These are phyloP conservation scores for Fonsecaea nubica DNA, from an alignment of 2,329 filamentous ascomycete genomes.

Conservation along the genomic window DNA sequence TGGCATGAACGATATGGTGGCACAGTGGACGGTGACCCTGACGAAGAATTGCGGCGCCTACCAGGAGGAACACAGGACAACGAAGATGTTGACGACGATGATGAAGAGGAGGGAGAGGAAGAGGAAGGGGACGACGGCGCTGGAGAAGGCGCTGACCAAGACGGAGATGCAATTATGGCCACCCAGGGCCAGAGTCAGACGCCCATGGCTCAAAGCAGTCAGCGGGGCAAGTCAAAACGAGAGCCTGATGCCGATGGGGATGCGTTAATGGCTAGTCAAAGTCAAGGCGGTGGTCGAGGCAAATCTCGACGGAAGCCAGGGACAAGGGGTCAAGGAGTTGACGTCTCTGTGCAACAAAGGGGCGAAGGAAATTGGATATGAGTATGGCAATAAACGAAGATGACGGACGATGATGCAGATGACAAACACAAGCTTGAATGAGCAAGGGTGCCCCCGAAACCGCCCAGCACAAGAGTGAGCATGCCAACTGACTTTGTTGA, in stretches of 20 bases:
- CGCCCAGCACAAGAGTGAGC: background rate
- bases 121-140: conserved; percentile 50
- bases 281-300: conserved; percentile 20
- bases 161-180: conserved; percentile 39
- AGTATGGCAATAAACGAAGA: conserved; percentile 5
- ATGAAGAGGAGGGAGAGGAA: conserved; percentile 27
- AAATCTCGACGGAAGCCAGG: conserved; percentile 27
- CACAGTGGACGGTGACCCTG: conserved; percentile 42
- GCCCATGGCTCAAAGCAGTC: background rate
- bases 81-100: conserved; percentile 50
- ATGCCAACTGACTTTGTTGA: background rate
- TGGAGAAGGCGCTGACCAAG: conserved; percentile 40
- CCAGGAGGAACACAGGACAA: conserved; percentile 51
- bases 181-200: conserved; percentile 24
- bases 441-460: background rate
- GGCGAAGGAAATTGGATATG: conserved; percentile 26
- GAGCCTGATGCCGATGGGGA: conserved; percentile 26
- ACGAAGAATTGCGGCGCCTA: conserved; percentile 48
- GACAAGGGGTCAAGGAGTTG: conserved; percentile 19
- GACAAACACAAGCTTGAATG: conserved; percentile 3
- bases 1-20: conserved; percentile 46
- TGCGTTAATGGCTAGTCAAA: conserved; percentile 21
- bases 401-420: conserved; percentile 7
- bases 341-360: conserved; percentile 14
- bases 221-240: conserved; percentile 26